Percentiles rank a stretch among this genome's conserved stretches.
Conservation (phyloP, 1,284 basidiomycete genomes). For the Sparassis latifolia region DNA sequence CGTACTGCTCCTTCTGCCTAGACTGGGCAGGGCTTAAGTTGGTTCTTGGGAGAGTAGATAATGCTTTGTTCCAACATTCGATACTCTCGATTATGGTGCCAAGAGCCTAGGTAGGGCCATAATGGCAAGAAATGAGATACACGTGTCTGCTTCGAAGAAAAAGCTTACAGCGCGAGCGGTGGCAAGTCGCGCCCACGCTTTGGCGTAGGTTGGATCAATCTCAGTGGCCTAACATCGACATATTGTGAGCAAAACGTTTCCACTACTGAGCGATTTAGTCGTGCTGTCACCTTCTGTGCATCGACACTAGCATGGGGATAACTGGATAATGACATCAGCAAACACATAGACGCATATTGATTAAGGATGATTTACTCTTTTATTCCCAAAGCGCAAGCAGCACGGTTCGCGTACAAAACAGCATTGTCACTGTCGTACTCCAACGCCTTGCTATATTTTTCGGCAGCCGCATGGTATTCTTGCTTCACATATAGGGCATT, state of each 20-base stretch:
- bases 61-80: conserved; percentile 17
- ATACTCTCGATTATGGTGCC: conserved; percentile 16
- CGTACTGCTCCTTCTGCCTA: conserved; percentile 24
- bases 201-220: conserved; percentile 29
- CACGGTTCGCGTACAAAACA: conserved; percentile 31
- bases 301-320: conserved; percentile 12
- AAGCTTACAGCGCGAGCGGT: conserved; percentile 22
- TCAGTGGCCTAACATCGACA: conserved; percentile 9
- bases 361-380: conserved; percentile 10
- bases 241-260: background rate
- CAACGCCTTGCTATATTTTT: conserved; percentile 31
- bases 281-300: conserved; percentile 2
- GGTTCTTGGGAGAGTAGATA: conserved; percentile 17
- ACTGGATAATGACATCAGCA: background rate
- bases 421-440: conserved; percentile 24
- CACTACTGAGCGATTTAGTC: too few relatives aligned
- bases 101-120: background rate
- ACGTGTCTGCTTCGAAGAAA: background rate
- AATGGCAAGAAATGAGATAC: background rate
- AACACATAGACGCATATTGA: too few relatives aligned
- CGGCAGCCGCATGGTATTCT: conserved; percentile 24
- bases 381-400: conserved; percentile 25
- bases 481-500: conserved; percentile 28
- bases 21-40: conserved; percentile 18
- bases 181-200: conserved; percentile 30